Percentiles rank a stretch among this genome's conserved stretches.
phyloP scores from a whole-genome alignment of 2,329 filamentous ascomycete genomes.

The Colletotrichum sp. region DNA sequence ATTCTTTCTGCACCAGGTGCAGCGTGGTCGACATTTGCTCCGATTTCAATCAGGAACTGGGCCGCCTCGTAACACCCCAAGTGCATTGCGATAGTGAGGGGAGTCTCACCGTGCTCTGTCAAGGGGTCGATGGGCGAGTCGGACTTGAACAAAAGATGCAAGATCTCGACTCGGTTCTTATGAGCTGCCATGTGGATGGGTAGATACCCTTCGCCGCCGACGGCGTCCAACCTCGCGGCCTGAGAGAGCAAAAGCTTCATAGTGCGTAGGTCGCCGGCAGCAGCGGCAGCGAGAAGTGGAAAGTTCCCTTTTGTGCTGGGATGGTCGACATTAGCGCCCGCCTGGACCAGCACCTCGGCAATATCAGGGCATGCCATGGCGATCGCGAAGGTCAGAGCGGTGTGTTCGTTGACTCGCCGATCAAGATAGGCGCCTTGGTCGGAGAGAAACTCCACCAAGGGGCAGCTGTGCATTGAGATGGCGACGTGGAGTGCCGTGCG shows the following conservation, averaged over 20 bases:
- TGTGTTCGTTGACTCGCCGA: conserved; percentile 21
- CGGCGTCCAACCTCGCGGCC: conserved; percentile 20
- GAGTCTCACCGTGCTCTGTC: conserved; percentile 27
- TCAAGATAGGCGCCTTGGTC: conserved; percentile 27
- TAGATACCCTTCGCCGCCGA: conserved; percentile 21
- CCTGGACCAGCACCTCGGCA: conserved; percentile 20
- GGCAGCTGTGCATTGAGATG: conserved; percentile 21
- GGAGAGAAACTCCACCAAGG: conserved; percentile 25
- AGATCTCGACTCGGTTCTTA: conserved; percentile 24
- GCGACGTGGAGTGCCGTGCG: conserved; percentile 27
- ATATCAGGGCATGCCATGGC: conserved; percentile 28
- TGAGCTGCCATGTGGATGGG: conserved; percentile 29
- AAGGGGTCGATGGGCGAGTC: conserved; percentile 23
- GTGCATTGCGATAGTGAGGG: conserved; percentile 26
- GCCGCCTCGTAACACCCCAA: conserved; percentile 25
- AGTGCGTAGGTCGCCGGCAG: conserved; percentile 43
- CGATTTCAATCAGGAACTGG: conserved; percentile 22
- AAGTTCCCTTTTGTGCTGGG: conserved; percentile 20
- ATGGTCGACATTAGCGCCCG: conserved; percentile 24
- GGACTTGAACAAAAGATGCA: conserved; percentile 25
- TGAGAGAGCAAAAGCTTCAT: conserved; percentile 23
- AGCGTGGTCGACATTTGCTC: conserved; percentile 24
- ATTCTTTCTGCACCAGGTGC: conserved; percentile 11
- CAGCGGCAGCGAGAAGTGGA: conserved; percentile 48
- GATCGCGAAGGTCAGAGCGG: conserved; percentile 27